Percentiles rank a stretch among this genome's conserved stretches.
Conservation (phyloP, 2,329 filamentous ascomycete genomes). For the Nemania sp. region DNA sequence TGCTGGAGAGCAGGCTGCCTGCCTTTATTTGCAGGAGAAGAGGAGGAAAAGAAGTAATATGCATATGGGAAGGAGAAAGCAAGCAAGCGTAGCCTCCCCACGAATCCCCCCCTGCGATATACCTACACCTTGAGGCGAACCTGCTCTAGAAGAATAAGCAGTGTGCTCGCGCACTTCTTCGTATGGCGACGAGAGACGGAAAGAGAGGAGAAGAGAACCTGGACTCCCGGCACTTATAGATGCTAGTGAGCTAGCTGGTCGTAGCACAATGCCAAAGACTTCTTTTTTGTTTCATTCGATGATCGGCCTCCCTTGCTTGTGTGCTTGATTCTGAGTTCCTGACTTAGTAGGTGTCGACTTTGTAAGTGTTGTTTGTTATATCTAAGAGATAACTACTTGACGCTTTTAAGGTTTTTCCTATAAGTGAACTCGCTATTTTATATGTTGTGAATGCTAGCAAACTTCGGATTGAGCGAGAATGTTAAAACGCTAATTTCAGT, state of each 20-base stretch:
- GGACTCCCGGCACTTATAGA: conserved; percentile 21
- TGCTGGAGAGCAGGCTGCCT: conserved; percentile 6
- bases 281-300: background rate
- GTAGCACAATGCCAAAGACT: conserved; percentile 21
- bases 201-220: background rate
- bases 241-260: conserved; percentile 22
- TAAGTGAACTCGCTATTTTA: too few relatives aligned
- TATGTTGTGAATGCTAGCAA: too few relatives aligned
- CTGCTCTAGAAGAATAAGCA: conserved; percentile 8
- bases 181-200: background rate
- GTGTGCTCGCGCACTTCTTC: background rate
- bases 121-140: conserved; percentile 10
- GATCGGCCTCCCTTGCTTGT: background rate
- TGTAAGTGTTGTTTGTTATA: too few relatives aligned
- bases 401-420: too few relatives aligned
- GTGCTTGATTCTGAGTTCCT: background rate
- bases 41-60: conserved; percentile 20
- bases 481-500: too few relatives aligned
- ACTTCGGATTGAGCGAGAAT: too few relatives aligned
- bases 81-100: conserved; percentile 1
- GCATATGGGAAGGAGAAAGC: conserved; percentile 4
- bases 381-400: too few relatives aligned
- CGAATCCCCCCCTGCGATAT: background rate
- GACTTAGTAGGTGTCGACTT: too few relatives aligned
- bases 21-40: conserved; percentile 15